These are phyloP conservation scores for Talaromyces rugulosus DNA, from an alignment of 2,329 filamentous ascomycete genomes.

Conservation along the genomic window DNA sequence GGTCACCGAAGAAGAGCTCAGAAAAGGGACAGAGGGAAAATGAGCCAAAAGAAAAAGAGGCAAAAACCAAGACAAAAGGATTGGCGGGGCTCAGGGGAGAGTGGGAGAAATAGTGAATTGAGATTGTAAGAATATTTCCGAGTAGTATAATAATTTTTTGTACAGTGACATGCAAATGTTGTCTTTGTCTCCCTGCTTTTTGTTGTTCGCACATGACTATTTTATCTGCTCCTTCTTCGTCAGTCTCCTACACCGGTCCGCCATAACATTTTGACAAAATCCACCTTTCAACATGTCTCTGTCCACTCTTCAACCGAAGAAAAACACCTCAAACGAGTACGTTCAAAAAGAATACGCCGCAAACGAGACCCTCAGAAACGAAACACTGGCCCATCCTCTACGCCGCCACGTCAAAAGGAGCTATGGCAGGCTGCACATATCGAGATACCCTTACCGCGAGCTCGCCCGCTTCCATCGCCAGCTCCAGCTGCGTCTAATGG, in stretches of 20 bases:
- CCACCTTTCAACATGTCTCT: not conserved
- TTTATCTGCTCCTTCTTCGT: not conserved
- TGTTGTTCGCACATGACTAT: not conserved
- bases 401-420: not conserved
- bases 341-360: no score
- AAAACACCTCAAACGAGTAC: not conserved
- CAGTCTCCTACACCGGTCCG: not conserved
- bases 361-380: not conserved
- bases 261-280: not conserved
- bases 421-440: not conserved
- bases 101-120: constrained; percentile 21
- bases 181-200: not conserved
- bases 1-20: constrained; percentile 13
- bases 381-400: not conserved
- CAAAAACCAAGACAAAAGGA: constrained; percentile 21
- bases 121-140: not conserved
- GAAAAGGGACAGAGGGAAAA: constrained; percentile 7
- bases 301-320: not conserved
- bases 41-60: constrained; percentile 4
- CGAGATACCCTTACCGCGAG: not conserved
- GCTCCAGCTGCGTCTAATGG: not conserved
- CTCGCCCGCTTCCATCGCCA: not conserved
- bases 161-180: not conserved
- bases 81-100: constrained; percentile 32
- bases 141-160: not conserved